Conservation (phyloP, 179 eudicot genomes). For the Nepenthes alata region DNA sequence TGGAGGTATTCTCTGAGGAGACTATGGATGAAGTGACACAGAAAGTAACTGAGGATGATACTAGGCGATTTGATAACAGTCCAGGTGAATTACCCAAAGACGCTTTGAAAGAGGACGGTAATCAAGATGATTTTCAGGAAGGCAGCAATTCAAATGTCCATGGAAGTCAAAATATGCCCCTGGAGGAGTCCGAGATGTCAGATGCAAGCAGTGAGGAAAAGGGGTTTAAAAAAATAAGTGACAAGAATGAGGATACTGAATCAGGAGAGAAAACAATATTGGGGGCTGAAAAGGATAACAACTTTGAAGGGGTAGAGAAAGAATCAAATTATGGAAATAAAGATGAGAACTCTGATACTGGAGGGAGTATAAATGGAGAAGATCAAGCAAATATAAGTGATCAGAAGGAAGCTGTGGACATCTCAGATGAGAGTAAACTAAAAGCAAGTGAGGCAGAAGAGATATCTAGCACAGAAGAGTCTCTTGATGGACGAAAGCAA, state of each 20-base stretch:
- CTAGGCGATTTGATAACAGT: not conserved
- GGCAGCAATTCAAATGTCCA: slow-evolving; percentile 6
- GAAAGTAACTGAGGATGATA: not conserved
- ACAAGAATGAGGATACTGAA: slow-evolving; percentile 6
- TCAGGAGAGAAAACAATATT: slow-evolving; percentile 2
- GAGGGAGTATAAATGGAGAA: slow-evolving; percentile 8
- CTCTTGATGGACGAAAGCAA: not conserved
- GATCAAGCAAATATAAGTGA: slow-evolving; percentile 1
- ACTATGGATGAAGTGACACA: slow-evolving; percentile 16
- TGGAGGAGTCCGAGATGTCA: slow-evolving; percentile 9
- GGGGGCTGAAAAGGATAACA: slow-evolving; percentile 6
- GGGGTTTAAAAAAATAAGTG: not conserved
- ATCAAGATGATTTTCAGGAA: slow-evolving; percentile 3
- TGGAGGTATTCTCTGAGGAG: slow-evolving; percentile 17
- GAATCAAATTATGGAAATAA: slow-evolving; percentile 1
- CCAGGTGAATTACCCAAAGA: slow-evolving; percentile 6
- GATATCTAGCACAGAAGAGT: not conserved
- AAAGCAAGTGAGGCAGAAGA: slow-evolving; percentile 9
- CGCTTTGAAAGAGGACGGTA: slow-evolving; percentile 6
- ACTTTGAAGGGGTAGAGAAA: slow-evolving; percentile 3
- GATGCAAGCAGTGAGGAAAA: slow-evolving; percentile 6
- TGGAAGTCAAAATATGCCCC: slow-evolving; percentile 6
- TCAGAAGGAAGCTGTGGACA: slow-evolving; percentile 11
- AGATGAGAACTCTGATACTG: slow-evolving; percentile 1
- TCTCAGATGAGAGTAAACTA: slow-evolving; percentile 5